Percentiles rank a stretch among this genome's conserved stretches.
These are phyloP conservation scores for Lactuca sativa DNA, from an alignment of 129 eudicot species.

Conservation along the genomic window DNA sequence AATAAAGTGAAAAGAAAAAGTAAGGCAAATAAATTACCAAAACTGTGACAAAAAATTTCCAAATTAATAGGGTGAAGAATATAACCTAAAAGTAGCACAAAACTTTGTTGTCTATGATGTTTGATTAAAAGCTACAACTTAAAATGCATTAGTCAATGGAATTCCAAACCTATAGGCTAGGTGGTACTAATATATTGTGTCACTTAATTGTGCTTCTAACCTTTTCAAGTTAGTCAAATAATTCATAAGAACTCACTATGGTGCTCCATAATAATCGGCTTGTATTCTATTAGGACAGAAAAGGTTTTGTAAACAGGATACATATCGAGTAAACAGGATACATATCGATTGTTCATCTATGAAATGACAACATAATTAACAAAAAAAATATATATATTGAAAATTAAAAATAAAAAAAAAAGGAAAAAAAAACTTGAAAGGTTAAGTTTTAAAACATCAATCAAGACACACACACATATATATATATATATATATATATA, in stretches of 20 bases:
- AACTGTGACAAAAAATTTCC: conserved; percentile 12
- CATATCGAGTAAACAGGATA: no score
- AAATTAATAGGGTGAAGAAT: conserved; percentile 31
- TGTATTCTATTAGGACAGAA: not conserved
- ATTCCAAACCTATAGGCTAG: conserved; percentile 35
- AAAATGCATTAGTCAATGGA: conserved; percentile 36
- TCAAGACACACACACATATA: no score
- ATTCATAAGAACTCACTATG: conserved; percentile 10
- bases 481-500: no score
- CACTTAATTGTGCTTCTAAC: conserved; percentile 30
- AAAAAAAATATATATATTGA: no score
- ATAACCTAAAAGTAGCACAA: conserved; percentile 36
- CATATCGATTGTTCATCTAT: no score
- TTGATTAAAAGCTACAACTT: conserved; percentile 31
- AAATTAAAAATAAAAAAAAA: no score
- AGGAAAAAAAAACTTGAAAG: no score
- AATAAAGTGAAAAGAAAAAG: conserved; percentile 13
- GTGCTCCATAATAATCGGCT: conserved; percentile 13
- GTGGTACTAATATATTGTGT: conserved; percentile 19
- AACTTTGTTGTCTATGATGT: conserved; percentile 29
- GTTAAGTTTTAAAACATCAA: no score
- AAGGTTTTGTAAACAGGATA: no score
- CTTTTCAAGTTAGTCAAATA: conserved; percentile 20
- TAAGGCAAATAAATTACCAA: conserved; percentile 17
- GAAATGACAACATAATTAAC: no score